Conservation (phyloP, 2,329 filamentous ascomycete species). For the Calonectria hawksworthii region DNA sequence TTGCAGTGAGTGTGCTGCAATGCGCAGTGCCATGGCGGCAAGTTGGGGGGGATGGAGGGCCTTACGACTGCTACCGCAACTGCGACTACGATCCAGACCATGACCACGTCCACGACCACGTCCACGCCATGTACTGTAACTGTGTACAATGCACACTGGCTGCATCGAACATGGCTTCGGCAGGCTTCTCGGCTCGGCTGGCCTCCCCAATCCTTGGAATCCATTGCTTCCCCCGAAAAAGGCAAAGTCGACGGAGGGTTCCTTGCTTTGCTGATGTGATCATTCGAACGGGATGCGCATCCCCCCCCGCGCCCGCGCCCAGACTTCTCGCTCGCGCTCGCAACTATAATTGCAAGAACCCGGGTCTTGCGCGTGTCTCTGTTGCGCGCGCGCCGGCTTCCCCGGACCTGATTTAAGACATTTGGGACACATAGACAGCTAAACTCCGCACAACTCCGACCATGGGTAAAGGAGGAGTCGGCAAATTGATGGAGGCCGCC, state of each 20-base stretch:
- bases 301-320: background rate
- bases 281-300: slow-evolving; percentile 5
- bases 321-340: background rate
- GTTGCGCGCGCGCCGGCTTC: slow-evolving; percentile 23
- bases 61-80: background rate
- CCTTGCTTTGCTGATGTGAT: slow-evolving; percentile 39
- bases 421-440: background rate
- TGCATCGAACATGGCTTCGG: slow-evolving; percentile 26
- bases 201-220: slow-evolving; percentile 19
- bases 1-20: slow-evolving; percentile 7
- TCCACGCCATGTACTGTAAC: slow-evolving; percentile 1
- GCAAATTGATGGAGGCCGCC: background rate
- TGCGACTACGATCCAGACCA: background rate
- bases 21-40: slow-evolving; percentile 4
- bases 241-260: slow-evolving; percentile 1
- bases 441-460: slow-evolving; percentile 22
- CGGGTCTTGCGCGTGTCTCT: background rate
- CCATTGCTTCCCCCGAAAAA: background rate
- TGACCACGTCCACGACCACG: too few relatives aligned
- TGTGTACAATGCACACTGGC: background rate
- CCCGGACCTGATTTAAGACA: slow-evolving; percentile 19
- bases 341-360: slow-evolving; percentile 7
- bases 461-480: background rate
- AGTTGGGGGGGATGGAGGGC: background rate
- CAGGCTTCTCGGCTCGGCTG: slow-evolving; percentile 32